These are phyloP conservation scores for Panicum hallii DNA, from an alignment of 202 grass and related monocot species.

Conservation along the genomic window DNA sequence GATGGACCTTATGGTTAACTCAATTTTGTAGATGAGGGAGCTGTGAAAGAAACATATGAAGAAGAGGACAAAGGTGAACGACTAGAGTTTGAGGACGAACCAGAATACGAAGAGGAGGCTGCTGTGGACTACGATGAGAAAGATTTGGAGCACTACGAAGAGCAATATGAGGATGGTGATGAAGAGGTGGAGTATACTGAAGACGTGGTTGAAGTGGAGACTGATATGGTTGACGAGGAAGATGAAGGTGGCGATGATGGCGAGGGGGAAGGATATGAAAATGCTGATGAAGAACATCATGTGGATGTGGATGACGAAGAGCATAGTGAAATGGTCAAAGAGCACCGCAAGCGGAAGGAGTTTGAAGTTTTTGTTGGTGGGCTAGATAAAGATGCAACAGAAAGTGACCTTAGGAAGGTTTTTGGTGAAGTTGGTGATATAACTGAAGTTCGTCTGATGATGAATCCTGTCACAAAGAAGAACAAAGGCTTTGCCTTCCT, in stretches of 20 bases:
- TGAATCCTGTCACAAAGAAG: slow-evolving; percentile 85
- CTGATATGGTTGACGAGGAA: slow-evolving; percentile 63
- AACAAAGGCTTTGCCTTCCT: slow-evolving; percentile 99
- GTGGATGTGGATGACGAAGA: slow-evolving; percentile 78
- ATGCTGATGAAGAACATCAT: slow-evolving; percentile 60
- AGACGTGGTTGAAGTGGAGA: slow-evolving; percentile 72
- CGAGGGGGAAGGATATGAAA: slow-evolving; percentile 70
- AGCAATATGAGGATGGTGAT: slow-evolving; percentile 63
- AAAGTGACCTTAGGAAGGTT: slow-evolving; percentile 84
- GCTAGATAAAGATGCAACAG: slow-evolving; percentile 82
- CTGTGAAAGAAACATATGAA: slow-evolving; percentile 58
- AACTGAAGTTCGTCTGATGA: slow-evolving; percentile 85
- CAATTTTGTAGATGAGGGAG: slow-evolving; percentile 51
- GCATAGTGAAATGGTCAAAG: slow-evolving; percentile 71
- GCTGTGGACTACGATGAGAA: slow-evolving; percentile 79
- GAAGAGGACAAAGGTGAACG: slow-evolving; percentile 73
- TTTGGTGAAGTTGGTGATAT: slow-evolving; percentile 88
- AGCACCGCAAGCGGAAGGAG: slow-evolving; percentile 78
- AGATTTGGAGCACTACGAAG: slow-evolving; percentile 66
- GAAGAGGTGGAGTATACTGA: slow-evolving; percentile 77
- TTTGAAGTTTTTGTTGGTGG: slow-evolving; percentile 99
- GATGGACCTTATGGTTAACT: slow-evolving; percentile 4
- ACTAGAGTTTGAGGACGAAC: slow-evolving; percentile 75
- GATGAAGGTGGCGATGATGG: slow-evolving; percentile 63
- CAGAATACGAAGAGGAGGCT: slow-evolving; percentile 80